Base-by-base conservation (phyloP, 2,329 filamentous ascomycete species). In the Alternaria ethzedia region DNA sequence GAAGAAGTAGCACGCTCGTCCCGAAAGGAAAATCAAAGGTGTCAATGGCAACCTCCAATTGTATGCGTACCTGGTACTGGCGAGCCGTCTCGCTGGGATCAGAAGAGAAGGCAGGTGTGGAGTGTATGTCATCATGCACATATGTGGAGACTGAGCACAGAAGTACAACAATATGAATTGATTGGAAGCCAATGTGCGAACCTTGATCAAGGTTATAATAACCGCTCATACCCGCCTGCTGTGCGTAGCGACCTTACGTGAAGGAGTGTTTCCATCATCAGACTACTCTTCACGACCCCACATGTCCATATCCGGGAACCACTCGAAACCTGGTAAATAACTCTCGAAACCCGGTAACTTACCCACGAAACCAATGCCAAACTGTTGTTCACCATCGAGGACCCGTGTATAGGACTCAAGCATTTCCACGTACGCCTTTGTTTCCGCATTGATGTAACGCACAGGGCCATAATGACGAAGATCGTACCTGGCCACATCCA, bases 141-240 rank as follows among this genome's bases (percentile, higher is more conserved):
- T 1, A n/a, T 43, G 36, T 17, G 36, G 36, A 43, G 36, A 17
- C 8, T 17, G 15, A 43, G 5, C 15, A 43, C 4, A n/a, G n/a
- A 4, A 26, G 3, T 6, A 12, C n/a, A 50, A 5, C 25, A 8
- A 30, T 6, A 6, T 17, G 5, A 2, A 3, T 15, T 5, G 4
- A 30, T 32, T 21, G 26, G 13, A 21, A 21, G n/a, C n/a, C 13
- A 30, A 13, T 5, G n/a, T 30, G 13, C 3, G 9, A 13, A 5
- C 10, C 5, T 13, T n/a, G 6, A 2, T 1, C 8, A 3, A 12
- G n/a, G 1, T 23, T 1, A 17, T n/a, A 10, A 30, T 11, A 21
- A 4, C 12, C 11, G 12, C 15, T n/a, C 7, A 43, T 17, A 6
- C 6, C 36, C 11, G 15, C 2, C 5, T n/a, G 36, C 6, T 43